Conservation (phyloP, 2,329 filamentous ascomycete genomes). For the Ambrosiella cleistominuta region DNA sequence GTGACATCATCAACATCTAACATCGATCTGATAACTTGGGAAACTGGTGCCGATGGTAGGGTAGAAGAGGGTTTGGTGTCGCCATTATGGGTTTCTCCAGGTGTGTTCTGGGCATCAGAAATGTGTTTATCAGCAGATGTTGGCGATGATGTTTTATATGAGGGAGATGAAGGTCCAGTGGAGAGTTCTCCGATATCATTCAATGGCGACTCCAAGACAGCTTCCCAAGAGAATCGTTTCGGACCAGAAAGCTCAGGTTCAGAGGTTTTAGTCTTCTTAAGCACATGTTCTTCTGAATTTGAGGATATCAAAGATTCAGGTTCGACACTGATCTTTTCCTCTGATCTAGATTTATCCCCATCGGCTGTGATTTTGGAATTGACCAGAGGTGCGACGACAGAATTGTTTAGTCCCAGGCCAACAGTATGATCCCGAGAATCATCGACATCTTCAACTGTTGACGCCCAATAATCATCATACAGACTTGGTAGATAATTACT, state of each 20-base stretch:
- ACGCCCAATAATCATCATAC: slow-evolving; percentile 50
- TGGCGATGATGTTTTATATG: not conserved
- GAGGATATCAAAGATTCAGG: not conserved
- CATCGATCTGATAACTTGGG: slow-evolving; percentile 1
- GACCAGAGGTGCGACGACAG: not conserved
- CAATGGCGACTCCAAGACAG: not conserved
- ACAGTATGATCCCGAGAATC: not conserved
- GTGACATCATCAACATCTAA: not conserved
- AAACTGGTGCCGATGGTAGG: not conserved
- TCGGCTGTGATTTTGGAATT: not conserved
- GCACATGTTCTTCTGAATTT: not conserved
- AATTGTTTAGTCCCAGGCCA: not conserved
- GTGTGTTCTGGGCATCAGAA: too few relatives aligned
- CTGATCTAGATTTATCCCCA: not conserved
- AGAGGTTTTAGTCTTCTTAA: not conserved
- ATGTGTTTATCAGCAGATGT: not conserved
- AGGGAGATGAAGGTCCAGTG: not conserved
- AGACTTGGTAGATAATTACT: slow-evolving; percentile 48
- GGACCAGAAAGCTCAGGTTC: not conserved
- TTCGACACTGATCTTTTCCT: slow-evolving; percentile 10
- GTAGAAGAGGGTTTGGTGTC: too few relatives aligned
- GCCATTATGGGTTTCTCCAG: too few relatives aligned
- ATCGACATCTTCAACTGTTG: slow-evolving; percentile 15
- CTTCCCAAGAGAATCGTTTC: slow-evolving; percentile 11
- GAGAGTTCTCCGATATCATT: not conserved